Conservation (phyloP, 2,329 filamentous ascomycete species). For the Camillea tinctor region DNA sequence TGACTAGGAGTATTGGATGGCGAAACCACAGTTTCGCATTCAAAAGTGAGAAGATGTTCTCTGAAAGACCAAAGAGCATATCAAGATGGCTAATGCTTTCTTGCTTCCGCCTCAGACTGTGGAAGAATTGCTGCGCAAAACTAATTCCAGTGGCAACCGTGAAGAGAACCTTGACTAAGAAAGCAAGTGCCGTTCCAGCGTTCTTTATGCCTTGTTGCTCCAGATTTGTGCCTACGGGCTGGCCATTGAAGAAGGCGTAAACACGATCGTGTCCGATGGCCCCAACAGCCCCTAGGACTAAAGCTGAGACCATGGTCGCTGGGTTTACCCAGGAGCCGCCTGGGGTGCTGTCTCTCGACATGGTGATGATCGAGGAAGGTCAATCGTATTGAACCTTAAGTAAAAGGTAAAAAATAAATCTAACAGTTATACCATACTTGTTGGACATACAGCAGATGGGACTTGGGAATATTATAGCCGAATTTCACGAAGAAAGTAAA, state of each 20-base stretch:
- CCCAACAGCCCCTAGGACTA: background rate
- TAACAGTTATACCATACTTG: no score
- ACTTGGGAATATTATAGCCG: no score
- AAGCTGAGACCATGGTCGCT: background rate
- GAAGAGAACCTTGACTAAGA: background rate
- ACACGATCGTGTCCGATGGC: background rate
- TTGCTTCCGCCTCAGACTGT: background rate
- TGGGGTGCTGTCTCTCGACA: background rate
- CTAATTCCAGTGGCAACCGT: background rate
- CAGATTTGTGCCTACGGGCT: background rate
- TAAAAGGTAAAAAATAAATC: no score
- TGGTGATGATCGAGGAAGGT: background rate
- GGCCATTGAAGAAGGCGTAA: background rate
- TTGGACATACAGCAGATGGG: no score
- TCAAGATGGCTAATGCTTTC: background rate
- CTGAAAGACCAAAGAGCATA: background rate
- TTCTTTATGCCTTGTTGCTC: background rate
- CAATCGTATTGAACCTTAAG: no score
- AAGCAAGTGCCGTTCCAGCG: background rate
- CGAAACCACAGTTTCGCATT: background rate
- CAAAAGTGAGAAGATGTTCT: background rate
- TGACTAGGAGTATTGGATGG: background rate
- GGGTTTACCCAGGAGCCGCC: background rate
- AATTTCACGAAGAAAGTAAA: no score
- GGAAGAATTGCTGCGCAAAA: background rate